Conservation (phyloP, 495 filamentous ascomycete genomes). For the Xylaria flabelliformis region DNA sequence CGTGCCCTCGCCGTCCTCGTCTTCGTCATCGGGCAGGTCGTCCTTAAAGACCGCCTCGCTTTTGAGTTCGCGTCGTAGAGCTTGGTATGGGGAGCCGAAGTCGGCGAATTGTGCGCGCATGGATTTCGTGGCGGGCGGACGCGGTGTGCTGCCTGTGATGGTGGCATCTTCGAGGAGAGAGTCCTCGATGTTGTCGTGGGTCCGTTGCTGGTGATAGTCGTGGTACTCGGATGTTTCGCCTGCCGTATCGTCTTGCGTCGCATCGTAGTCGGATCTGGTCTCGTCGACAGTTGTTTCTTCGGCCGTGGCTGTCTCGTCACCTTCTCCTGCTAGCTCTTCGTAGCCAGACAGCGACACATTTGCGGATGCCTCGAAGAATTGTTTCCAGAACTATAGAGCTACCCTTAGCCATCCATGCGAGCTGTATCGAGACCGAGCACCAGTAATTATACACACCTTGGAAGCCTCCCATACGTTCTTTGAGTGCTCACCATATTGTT, state of each 20-base stretch:
- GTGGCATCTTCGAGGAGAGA: conserved; percentile 59
- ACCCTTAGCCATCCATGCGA: conserved; percentile 26
- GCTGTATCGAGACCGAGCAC: neutral
- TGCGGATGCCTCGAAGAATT: conserved; percentile 98
- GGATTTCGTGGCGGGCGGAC: conserved; percentile 52
- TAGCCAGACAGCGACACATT: conserved; percentile 98
- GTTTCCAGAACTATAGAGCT: conserved; percentile 90
- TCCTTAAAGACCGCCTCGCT: conserved; percentile 46
- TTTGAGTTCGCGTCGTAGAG: conserved; percentile 63
- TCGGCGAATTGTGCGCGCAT: conserved; percentile 60
- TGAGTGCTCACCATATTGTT: conserved; percentile 94
- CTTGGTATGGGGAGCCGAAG: conserved; percentile 72
- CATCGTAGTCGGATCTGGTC: conserved; percentile 51
- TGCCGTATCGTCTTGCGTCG: conserved; percentile 41
- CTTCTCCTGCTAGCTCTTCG: conserved; percentile 72
- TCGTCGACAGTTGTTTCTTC: conserved; percentile 48
- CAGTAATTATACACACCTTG: conserved; percentile 64
- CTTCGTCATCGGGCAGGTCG: conserved; percentile 37
- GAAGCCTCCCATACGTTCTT: conserved; percentile 95
- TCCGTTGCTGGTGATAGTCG: conserved; percentile 37
- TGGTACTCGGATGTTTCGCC: conserved; percentile 44
- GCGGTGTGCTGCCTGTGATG: conserved; percentile 61
- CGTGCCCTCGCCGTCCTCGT: conserved; percentile 43
- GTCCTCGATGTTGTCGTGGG: conserved; percentile 54
- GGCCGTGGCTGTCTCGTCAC: conserved; percentile 52